Percentiles rank a stretch among this genome's conserved stretches.
These are phyloP conservation scores for Boletus rubropictus DNA, from an alignment of 768 basidiomycete species.

Conservation along the genomic window DNA sequence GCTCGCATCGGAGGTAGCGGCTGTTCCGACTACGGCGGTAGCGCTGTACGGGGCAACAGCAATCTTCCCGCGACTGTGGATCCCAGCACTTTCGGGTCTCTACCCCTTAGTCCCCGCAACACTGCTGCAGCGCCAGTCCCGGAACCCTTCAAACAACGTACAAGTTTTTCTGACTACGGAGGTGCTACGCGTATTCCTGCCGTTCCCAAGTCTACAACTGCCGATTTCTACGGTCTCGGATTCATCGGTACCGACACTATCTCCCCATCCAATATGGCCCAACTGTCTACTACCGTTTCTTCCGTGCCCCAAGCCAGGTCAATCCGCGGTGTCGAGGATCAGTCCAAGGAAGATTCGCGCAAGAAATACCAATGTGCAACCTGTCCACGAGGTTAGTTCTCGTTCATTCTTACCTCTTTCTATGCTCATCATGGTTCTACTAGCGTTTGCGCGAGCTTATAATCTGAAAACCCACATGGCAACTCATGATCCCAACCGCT, in stretches of 20 bases:
- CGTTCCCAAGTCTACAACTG: slow-evolving; percentile 45
- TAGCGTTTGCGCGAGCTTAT: slow-evolving; percentile 89
- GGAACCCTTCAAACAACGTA: slow-evolving; percentile 37
- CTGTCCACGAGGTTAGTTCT: slow-evolving; percentile 61
- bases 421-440: slow-evolving; percentile 4
- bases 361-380: slow-evolving; percentile 73
- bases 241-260: slow-evolving; percentile 37
- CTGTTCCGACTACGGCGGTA: slow-evolving; percentile 49
- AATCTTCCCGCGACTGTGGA: slow-evolving; percentile 41
- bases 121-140: slow-evolving; percentile 34
- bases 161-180: slow-evolving; percentile 66
- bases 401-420: background rate
- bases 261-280: slow-evolving; percentile 51
- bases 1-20: slow-evolving; percentile 47
- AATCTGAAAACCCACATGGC: slow-evolving; percentile 95
- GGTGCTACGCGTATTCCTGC: slow-evolving; percentile 43
- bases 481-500: slow-evolving; percentile 87
- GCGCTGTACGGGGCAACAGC: slow-evolving; percentile 33
- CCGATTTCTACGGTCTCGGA: slow-evolving; percentile 41
- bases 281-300: slow-evolving; percentile 42
- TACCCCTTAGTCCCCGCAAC: slow-evolving; percentile 54
- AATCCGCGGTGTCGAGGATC: slow-evolving; percentile 38
- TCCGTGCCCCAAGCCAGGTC: slow-evolving; percentile 34
- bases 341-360: slow-evolving; percentile 54
- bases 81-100: slow-evolving; percentile 51